Evolutionary conservation across 441 rosid genomes (phyloP).

Genomic region (Croton setiger): DNA sequence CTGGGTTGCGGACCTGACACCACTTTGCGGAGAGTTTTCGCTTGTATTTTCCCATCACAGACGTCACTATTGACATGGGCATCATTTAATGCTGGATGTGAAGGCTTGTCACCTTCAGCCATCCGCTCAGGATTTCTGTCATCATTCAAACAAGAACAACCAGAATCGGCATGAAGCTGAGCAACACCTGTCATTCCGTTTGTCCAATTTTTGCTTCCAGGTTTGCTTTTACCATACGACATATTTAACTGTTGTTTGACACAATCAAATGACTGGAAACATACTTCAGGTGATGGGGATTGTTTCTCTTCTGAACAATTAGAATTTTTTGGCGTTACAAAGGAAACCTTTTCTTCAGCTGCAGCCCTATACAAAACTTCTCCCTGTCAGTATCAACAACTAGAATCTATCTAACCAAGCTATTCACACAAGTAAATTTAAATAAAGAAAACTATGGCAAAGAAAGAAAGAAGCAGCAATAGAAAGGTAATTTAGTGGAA

Average conservation of each 20-base stretch:
- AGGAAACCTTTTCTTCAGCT: constrained; percentile 28
- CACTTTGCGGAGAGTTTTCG: constrained; percentile 27
- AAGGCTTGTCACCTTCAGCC: constrained; percentile 30
- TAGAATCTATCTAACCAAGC: neutral
- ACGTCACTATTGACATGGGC: constrained; percentile 19
- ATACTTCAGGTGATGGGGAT: constrained; percentile 26
- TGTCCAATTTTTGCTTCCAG: constrained; percentile 33
- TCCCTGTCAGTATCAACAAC: neutral
- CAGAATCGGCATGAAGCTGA: constrained; percentile 47
- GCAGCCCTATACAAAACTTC: constrained; percentile 35
- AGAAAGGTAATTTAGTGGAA: neutral
- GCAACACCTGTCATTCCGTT: constrained; percentile 44
- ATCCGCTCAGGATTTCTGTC: constrained; percentile 29
- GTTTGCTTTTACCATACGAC: constrained; percentile 39
- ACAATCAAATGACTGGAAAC: constrained; percentile 28
- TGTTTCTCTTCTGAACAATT: constrained; percentile 26
- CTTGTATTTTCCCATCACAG: constrained; percentile 25
- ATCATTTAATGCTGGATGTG: constrained; percentile 23
- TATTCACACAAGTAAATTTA: neutral
- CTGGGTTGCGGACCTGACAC: constrained; percentile 30
- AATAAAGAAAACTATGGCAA: neutral
- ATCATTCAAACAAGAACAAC: constrained; percentile 42
- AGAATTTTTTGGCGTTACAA: constrained; percentile 25
- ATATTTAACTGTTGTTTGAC: constrained; percentile 43
- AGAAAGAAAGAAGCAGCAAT: neutral